Conservation (phyloP, 2,329 filamentous ascomycete species). For the Fusarium devonianum region DNA sequence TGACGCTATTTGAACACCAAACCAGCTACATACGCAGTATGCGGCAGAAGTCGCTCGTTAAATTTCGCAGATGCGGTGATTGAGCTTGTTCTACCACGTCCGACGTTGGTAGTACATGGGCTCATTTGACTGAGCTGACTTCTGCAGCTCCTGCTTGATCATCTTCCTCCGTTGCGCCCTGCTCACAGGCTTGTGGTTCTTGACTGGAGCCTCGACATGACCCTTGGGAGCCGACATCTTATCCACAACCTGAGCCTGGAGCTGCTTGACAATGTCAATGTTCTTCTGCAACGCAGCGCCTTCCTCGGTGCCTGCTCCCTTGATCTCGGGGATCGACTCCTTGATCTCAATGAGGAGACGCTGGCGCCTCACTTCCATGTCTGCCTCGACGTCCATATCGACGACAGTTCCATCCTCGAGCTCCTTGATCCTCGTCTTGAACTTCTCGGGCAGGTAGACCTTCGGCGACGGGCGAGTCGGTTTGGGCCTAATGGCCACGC, state of each 20-base stretch:
- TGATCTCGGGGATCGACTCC: slow-evolving; percentile 39
- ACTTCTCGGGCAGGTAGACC: slow-evolving; percentile 59
- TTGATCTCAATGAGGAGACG: slow-evolving; percentile 48
- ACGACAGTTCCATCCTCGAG: slow-evolving; percentile 57
- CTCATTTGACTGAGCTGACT: slow-evolving; percentile 54
- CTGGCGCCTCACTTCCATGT: slow-evolving; percentile 40
- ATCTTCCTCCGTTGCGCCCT: slow-evolving; percentile 61
- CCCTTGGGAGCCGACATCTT: slow-evolving; percentile 45
- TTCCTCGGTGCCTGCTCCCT: slow-evolving; percentile 20
- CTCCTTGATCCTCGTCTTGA: slow-evolving; percentile 54
- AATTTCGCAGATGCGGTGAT: no score
- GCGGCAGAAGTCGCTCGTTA: no score
- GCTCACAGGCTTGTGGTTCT: slow-evolving; percentile 57
- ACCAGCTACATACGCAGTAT: no score
- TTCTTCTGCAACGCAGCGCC: slow-evolving; percentile 36
- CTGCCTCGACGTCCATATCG: slow-evolving; percentile 48
- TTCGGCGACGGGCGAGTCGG: slow-evolving; percentile 54
- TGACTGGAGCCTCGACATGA: slow-evolving; percentile 48
- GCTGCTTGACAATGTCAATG: slow-evolving; percentile 44
- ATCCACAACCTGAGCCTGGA: slow-evolving; percentile 44
- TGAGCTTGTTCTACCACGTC: slow-evolving; percentile 53
- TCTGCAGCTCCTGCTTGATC: slow-evolving; percentile 65
- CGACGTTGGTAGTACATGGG: slow-evolving; percentile 63
- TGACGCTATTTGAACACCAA: no score
- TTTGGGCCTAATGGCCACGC: slow-evolving; percentile 69